phyloP scores from a whole-genome alignment of 2,329 filamentous ascomycete species.

The Lachnellula cervina region DNA sequence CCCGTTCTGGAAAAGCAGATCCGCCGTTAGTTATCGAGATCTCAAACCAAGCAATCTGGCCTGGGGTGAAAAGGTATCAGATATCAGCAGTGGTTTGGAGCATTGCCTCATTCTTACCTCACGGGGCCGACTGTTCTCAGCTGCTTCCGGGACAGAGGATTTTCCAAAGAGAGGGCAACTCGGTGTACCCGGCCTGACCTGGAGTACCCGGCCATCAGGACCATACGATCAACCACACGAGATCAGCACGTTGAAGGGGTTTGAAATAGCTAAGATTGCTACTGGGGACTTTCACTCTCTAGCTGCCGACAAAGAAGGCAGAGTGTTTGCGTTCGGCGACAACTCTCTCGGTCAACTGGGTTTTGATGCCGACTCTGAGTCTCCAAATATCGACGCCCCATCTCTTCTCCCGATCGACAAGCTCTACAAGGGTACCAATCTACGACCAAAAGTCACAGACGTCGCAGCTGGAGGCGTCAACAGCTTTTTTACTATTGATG shows the following conservation, averaged over 20 bases:
- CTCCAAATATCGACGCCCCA: conserved; percentile 62
- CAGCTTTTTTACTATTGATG: conserved; percentile 83
- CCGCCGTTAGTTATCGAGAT: conserved; percentile 64
- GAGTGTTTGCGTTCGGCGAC: conserved; percentile 83
- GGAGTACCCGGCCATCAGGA: conserved; percentile 70
- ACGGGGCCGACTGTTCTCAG: conserved; percentile 79
- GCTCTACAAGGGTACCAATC: conserved; percentile 64
- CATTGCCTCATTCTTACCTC: conserved; percentile 83
- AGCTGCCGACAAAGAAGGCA: conserved; percentile 68
- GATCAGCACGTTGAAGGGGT: conserved; percentile 64
- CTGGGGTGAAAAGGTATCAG: conserved; percentile 67
- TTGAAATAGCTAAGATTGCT: conserved; percentile 69
- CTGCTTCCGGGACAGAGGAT: conserved; percentile 71
- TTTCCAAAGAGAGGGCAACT: conserved; percentile 84
- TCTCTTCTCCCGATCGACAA: conserved; percentile 64
- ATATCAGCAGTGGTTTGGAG: conserved; percentile 75
- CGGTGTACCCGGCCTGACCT: conserved; percentile 77
- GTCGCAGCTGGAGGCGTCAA: conserved; percentile 84
- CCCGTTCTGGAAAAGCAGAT: conserved; percentile 61
- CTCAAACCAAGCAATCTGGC: conserved; percentile 60
- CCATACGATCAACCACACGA: conserved; percentile 81
- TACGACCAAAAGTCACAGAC: conserved; percentile 63
- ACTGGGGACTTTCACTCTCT: conserved; percentile 84
- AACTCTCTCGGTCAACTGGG: conserved; percentile 89
- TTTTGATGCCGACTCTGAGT: conserved; percentile 62